Percentiles rank a stretch among this genome's conserved stretches.
Evolutionary conservation across 345 rosid species (phyloP).

Genomic region (Boechera divaricarpa): DNA sequence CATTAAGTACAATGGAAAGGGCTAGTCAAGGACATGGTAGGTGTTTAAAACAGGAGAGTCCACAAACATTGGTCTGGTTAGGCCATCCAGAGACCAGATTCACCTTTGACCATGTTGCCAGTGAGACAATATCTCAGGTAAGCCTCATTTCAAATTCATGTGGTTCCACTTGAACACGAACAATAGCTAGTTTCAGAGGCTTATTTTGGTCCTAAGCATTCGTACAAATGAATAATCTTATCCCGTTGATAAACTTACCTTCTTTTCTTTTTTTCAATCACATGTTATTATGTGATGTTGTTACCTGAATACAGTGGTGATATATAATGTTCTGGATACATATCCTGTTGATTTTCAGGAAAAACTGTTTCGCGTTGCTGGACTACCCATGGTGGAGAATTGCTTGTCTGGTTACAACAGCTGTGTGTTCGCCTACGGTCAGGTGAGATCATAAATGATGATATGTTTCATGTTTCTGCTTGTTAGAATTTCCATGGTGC

Average conservation of each 20-base stretch:
- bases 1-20: slow-evolving; percentile 66
- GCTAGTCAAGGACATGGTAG: slow-evolving; percentile 65
- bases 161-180: not conserved
- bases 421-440: slow-evolving; percentile 96
- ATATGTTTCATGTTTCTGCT: slow-evolving; percentile 24
- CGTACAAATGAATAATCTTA: not conserved
- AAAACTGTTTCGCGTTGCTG: slow-evolving; percentile 74
- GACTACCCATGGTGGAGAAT: slow-evolving; percentile 95
- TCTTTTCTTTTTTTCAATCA: slow-evolving; percentile 1
- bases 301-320: slow-evolving; percentile 15
- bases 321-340: slow-evolving; percentile 28
- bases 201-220: slow-evolving; percentile 13
- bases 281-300: slow-evolving; percentile 18
- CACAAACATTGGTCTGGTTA: slow-evolving; percentile 74
- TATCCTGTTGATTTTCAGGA: slow-evolving; percentile 54
- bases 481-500: slow-evolving; percentile 17
- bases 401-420: slow-evolving; percentile 95
- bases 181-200: slow-evolving; percentile 5
- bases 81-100: slow-evolving; percentile 95
- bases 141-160: not conserved
- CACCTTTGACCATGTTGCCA: slow-evolving; percentile 87
- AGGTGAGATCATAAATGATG: slow-evolving; percentile 54
- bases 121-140: slow-evolving; percentile 90
- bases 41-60: slow-evolving; percentile 85
- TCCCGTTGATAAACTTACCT: not conserved